phyloP scores from a whole-genome alignment of 306 rosid genomes.

The Medicago lupulina region DNA sequence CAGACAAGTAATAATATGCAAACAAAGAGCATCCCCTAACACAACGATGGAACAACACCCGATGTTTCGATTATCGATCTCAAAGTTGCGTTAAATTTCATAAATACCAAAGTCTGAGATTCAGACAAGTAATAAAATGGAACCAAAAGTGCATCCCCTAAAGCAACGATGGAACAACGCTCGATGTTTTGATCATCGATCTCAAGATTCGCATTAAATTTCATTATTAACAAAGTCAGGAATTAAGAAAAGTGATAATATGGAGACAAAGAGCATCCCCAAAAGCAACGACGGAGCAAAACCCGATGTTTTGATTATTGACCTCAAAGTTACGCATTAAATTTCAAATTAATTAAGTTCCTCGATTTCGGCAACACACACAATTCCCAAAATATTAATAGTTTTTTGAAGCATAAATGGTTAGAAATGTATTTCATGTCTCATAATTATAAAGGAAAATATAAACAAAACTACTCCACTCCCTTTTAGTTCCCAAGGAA shows the following conservation, averaged over 20 bases:
- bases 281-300: no score
- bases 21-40: slow-evolving; percentile 21
- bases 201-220: slow-evolving; percentile 30
- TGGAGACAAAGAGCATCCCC: no score
- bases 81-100: background rate
- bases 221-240: background rate
- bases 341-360: slow-evolving; percentile 32
- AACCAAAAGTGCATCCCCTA: slow-evolving; percentile 31
- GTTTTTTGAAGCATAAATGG: slow-evolving; percentile 27
- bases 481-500: background rate
- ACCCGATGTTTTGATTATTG: no score
- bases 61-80: slow-evolving; percentile 34
- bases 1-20: slow-evolving; percentile 18
- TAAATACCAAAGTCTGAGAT: background rate
- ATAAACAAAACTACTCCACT: slow-evolving; percentile 31
- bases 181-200: slow-evolving; percentile 11
- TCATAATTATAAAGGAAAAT: slow-evolving; percentile 30
- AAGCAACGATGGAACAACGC: background rate
- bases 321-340: background rate
- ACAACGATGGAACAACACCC: slow-evolving; percentile 18
- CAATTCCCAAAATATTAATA: slow-evolving; percentile 14
- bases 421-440: slow-evolving; percentile 35
- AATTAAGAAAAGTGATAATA: no score
- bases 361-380: slow-evolving; percentile 12
- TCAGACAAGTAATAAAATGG: slow-evolving; percentile 15